Base-by-base conservation (phyloP, 116 monocot species). In the Thalassia testudinum region DNA sequence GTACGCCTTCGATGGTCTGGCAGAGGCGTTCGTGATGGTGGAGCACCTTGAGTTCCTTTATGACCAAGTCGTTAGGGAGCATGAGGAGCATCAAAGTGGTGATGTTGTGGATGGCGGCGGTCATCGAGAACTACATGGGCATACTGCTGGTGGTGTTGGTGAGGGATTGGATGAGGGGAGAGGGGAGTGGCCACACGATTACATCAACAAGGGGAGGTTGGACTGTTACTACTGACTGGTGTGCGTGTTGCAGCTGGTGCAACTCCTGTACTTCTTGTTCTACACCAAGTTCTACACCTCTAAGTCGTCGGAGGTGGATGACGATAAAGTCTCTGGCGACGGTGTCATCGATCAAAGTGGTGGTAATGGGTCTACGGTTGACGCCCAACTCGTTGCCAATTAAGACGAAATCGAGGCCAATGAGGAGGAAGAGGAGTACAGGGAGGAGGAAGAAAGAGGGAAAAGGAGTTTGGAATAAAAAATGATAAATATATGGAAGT, bases 61-160 rank as follows among this genome's bases (percentile, higher is more conserved):
- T 47, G 80, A 80, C 42, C 80, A n/a, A 77, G 74, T 37, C 77
- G 25, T 80, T 77, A 14, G 85, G 78, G 74, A 86, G 85, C 71
- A 80, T 86, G 85, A 48, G 80, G 24, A 80, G 80, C 69, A 86
- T 71, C 20, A 65, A 71, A 4, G 62, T 75, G 1, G 83, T 77
- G 1, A 43, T 88, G 3, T 77, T 51, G 25, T 88, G 88, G 83
- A 11, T 79, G 64, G 37, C 76, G 21, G 74, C 76, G 11, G n/a
- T n/a, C n/a, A n/a, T n/a, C n/a, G n/a, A n/a, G n/a, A n/a, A n/a
- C n/a, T n/a, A n/a, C n/a, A n/a, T 54, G 15, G 78, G 83, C 50
- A 74, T 77, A 12, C 0, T 83, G 52, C 27, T 88, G 12, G 76
- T 88, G 2, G n/a, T 55, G n/a, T 7, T 64, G 3, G 66, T 88